Conservation (phyloP, 1,139 yeast genomes). For the Nakaseomyces kungkrabaensis region DNA sequence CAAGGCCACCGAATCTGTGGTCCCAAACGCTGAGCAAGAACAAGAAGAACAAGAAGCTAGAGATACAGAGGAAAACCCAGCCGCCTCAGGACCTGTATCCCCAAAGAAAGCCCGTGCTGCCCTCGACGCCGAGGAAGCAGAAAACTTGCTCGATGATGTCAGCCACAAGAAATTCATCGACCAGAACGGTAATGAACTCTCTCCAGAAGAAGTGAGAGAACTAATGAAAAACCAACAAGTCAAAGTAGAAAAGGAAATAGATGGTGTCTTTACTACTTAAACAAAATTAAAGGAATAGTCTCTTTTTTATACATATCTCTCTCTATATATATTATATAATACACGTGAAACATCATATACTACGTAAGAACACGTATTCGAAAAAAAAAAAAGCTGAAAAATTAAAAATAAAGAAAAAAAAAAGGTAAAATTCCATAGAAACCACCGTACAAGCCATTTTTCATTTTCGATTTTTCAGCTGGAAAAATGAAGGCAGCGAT, state of each 20-base stretch:
- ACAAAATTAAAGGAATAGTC: not conserved
- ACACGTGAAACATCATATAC: not conserved
- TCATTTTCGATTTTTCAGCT: not conserved
- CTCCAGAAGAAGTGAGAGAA: slow-evolving; percentile 18
- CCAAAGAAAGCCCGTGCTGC: not conserved
- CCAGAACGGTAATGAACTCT: slow-evolving; percentile 20
- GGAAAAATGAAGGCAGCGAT: too few relatives aligned
- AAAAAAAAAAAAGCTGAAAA: too few relatives aligned
- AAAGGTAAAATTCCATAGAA: not conserved
- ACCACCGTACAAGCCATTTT: not conserved
- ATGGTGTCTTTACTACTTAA: not conserved
- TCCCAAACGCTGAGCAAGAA: slow-evolving; percentile 1
- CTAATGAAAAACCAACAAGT: slow-evolving; percentile 20
- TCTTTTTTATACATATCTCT: too few relatives aligned
- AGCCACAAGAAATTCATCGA: slow-evolving; percentile 22
- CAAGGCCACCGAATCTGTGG: not conserved
- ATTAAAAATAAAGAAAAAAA: too few relatives aligned
- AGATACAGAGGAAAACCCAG: slow-evolving; percentile 5
- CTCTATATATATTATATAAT: not conserved
- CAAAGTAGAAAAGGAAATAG: slow-evolving; percentile 13
- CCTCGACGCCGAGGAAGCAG: slow-evolving; percentile 5
- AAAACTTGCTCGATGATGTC: slow-evolving; percentile 15
- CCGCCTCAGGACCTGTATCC: not conserved
- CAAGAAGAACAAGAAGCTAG: slow-evolving; percentile 7
- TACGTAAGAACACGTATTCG: not conserved